phyloP scores from a whole-genome alignment of 2,329 filamentous ascomycete species.

The Stagonosporopsis rhizophila region DNA sequence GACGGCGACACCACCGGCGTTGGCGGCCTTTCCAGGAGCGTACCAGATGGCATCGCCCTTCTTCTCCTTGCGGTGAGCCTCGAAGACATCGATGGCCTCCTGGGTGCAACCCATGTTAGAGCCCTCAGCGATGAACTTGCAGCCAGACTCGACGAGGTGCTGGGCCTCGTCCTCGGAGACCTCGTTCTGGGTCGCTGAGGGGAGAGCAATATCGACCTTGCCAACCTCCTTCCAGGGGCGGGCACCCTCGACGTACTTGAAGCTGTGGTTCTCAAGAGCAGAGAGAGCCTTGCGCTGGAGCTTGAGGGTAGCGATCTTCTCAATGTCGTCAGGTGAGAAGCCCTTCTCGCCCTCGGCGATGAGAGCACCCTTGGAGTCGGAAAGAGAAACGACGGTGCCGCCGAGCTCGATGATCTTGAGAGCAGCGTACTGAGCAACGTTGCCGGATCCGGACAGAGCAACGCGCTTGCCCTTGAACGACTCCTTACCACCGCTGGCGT shows the following conservation, averaged over 20 bases:
- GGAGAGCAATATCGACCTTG: slow-evolving; percentile 88
- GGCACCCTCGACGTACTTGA: slow-evolving; percentile 85
- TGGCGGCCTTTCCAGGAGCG: slow-evolving; percentile 92
- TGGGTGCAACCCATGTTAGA: slow-evolving; percentile 99
- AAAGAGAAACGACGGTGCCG: slow-evolving; percentile 88
- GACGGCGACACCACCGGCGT: slow-evolving; percentile 96
- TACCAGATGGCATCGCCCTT: slow-evolving; percentile 88
- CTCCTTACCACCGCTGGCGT: slow-evolving; percentile 79
- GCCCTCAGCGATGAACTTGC: slow-evolving; percentile 89
- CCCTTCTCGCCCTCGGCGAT: slow-evolving; percentile 73
- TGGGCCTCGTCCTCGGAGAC: slow-evolving; percentile 90
- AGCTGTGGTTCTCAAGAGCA: slow-evolving; percentile 71
- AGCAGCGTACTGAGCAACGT: slow-evolving; percentile 96
- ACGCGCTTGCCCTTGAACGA: slow-evolving; percentile 90
- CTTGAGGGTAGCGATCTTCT: slow-evolving; percentile 84
- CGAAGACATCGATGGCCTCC: slow-evolving; percentile 92
- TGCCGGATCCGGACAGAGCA: slow-evolving; percentile 94
- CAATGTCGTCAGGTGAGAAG: slow-evolving; percentile 81
- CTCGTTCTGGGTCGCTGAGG: slow-evolving; percentile 97
- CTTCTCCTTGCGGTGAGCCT: slow-evolving; percentile 73
- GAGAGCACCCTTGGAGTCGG: slow-evolving; percentile 87
- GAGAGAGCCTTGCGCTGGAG: slow-evolving; percentile 83
- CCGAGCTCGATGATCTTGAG: slow-evolving; percentile 97
- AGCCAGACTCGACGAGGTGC: slow-evolving; percentile 76
- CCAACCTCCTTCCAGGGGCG: slow-evolving; percentile 92